Conservation (phyloP, 768 basidiomycete species). For the Hydnum rufescens region DNA sequence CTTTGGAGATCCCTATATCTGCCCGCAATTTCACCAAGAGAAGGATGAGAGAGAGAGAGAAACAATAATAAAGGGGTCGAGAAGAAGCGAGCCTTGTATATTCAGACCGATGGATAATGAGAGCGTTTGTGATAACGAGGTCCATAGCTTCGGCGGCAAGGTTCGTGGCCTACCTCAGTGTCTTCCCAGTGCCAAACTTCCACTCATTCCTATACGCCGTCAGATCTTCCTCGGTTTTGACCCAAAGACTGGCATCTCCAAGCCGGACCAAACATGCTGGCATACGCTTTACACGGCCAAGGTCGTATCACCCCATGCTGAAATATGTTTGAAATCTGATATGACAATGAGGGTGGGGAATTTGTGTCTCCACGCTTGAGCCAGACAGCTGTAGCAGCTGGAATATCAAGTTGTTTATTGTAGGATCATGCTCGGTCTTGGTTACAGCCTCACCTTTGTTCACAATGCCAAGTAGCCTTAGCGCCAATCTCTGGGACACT, state of each 20-base stretch:
- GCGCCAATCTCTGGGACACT: no score
- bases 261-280: slow-evolving; percentile 89
- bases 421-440: slow-evolving; percentile 67
- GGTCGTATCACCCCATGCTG: slow-evolving; percentile 32
- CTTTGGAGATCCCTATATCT: slow-evolving; percentile 80
- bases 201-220: slow-evolving; percentile 89
- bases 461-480: no score
- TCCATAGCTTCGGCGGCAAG: slow-evolving; percentile 55
- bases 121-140: slow-evolving; percentile 84
- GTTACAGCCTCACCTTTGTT: no score
- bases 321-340: slow-evolving; percentile 46
- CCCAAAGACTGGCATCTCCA: slow-evolving; percentile 79
- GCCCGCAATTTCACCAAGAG: slow-evolving; percentile 30
- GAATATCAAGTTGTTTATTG: slow-evolving; percentile 74
- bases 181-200: slow-evolving; percentile 85
- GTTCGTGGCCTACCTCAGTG: slow-evolving; percentile 63
- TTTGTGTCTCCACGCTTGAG: slow-evolving; percentile 90
- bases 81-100: slow-evolving; percentile 51
- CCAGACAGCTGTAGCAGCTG: slow-evolving; percentile 86
- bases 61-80: background rate
- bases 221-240: slow-evolving; percentile 76
- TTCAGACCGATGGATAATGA: slow-evolving; percentile 87
- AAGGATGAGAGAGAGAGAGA: background rate
- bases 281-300: slow-evolving; percentile 69
- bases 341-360: slow-evolving; percentile 66